Conservation (phyloP, 441 rosid genomes). For the Gossypium aridum region DNA sequence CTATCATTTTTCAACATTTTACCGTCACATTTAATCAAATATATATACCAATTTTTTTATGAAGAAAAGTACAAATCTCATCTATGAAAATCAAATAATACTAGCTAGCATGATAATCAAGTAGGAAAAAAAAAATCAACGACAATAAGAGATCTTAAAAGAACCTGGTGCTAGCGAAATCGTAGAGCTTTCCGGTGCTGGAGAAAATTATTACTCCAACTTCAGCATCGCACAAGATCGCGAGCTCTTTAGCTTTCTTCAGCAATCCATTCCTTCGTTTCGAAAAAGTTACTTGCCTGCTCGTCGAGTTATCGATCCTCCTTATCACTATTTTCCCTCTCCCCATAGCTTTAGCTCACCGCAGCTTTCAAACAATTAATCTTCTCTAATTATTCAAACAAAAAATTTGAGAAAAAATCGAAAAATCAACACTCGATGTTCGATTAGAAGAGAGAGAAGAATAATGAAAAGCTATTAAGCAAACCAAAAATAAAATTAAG, state of each 20-base stretch:
- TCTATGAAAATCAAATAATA: background rate
- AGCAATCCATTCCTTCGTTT: conserved; percentile 65
- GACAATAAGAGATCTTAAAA: conserved; percentile 18
- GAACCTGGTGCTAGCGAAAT: conserved; percentile 64
- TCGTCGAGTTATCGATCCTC: conserved; percentile 74
- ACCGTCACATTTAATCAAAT: background rate
- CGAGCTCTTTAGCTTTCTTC: conserved; percentile 75
- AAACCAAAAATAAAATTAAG: background rate
- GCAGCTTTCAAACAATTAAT: background rate
- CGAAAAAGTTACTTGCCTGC: conserved; percentile 82
- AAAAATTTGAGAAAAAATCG: background rate
- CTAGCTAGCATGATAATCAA: background rate
- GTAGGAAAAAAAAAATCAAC: background rate
- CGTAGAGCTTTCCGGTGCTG: conserved; percentile 68
- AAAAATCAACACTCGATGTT: background rate
- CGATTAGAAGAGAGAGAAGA: background rate
- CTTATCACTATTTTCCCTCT: conserved; percentile 75
- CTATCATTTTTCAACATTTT: background rate
- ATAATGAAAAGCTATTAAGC: background rate
- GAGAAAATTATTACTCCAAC: conserved; percentile 75
- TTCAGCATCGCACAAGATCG: conserved; percentile 75
- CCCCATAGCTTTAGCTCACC: conserved; percentile 37
- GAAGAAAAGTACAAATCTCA: conserved; percentile 2
- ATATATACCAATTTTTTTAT: background rate
- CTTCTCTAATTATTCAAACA: background rate